Conservation (phyloP, 345 rosid genomes). For the Eucalyptus paniculata region DNA sequence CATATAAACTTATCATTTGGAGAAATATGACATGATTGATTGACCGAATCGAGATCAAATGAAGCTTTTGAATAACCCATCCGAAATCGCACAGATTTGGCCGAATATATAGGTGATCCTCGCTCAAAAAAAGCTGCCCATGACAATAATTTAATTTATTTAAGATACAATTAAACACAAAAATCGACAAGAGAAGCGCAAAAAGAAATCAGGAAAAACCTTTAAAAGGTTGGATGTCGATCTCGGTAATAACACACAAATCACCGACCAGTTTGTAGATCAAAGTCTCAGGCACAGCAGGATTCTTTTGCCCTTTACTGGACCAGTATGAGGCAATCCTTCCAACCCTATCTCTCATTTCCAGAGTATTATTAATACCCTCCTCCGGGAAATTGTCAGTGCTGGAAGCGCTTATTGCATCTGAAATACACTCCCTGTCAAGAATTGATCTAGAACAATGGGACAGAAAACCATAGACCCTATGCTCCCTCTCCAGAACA, state of each 20-base stretch:
- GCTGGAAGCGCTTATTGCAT: constrained; percentile 75
- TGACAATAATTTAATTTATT: not conserved
- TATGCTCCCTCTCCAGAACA: constrained; percentile 51
- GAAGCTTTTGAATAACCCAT: constrained; percentile 43
- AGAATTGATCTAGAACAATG: constrained; percentile 26
- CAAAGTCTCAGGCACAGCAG: constrained; percentile 83
- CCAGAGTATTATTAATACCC: constrained; percentile 64
- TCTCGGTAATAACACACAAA: constrained; percentile 61
- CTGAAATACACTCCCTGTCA: constrained; percentile 30
- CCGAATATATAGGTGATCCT: constrained; percentile 73
- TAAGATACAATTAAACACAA: not conserved
- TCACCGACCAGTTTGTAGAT: constrained; percentile 51
- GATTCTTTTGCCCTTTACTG: constrained; percentile 55
- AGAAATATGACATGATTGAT: constrained; percentile 9
- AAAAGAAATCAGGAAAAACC: constrained; percentile 22
- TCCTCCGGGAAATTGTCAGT: constrained; percentile 86
- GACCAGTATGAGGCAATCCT: constrained; percentile 86
- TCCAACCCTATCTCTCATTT: constrained; percentile 28
- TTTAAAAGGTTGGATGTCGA: constrained; percentile 68
- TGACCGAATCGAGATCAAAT: not conserved
- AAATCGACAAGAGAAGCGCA: not conserved
- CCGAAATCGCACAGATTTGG: constrained; percentile 57
- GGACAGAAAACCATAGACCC: constrained; percentile 51
- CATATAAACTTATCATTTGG: constrained; percentile 37
- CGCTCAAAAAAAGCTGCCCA: constrained; percentile 66